Conservation (phyloP, 1,139 yeast species). For the Nematodospora anomalae region DNA sequence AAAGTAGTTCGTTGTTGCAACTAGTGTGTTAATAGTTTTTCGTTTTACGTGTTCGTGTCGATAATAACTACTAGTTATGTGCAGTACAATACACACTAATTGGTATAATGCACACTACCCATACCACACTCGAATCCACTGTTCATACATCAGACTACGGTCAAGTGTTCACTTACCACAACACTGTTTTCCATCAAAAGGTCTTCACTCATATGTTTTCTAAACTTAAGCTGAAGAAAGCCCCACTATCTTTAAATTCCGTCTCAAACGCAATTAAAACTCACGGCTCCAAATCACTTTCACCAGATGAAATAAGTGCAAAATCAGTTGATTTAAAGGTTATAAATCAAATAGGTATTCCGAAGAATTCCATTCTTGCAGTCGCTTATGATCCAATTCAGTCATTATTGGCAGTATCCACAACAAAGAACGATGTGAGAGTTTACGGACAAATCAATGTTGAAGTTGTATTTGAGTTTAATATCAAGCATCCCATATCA, state of each 20-base stretch:
- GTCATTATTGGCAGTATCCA: conserved; percentile 78
- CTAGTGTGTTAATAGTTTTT: background rate
- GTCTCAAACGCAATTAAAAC: conserved; percentile 56
- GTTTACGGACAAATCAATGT: conserved; percentile 86
- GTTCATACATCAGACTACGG: too few relatives aligned
- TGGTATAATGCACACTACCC: too few relatives aligned
- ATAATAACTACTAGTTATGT: too few relatives aligned
- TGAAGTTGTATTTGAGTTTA: conserved; percentile 63
- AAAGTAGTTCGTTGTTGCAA: too few relatives aligned
- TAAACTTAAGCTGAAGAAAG: conserved; percentile 45
- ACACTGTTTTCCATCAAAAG: too few relatives aligned
- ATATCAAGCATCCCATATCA: conserved; percentile 51
- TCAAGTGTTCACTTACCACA: too few relatives aligned
- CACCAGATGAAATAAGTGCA: conserved; percentile 39
- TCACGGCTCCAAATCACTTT: conserved; percentile 41
- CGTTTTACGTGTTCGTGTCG: background rate
- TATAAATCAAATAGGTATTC: conserved; percentile 41
- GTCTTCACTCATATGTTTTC: conserved; percentile 38
- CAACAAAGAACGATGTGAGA: conserved; percentile 66
- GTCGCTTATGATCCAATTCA: conserved; percentile 88
- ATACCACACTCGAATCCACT: too few relatives aligned
- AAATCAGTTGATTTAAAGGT: conserved; percentile 37
- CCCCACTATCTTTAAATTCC: conserved; percentile 47
- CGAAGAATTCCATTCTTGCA: conserved; percentile 49
- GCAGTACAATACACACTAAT: too few relatives aligned